These are phyloP conservation scores for Suillus paluster DNA, from an alignment of 768 basidiomycete species.

Conservation along the genomic window DNA sequence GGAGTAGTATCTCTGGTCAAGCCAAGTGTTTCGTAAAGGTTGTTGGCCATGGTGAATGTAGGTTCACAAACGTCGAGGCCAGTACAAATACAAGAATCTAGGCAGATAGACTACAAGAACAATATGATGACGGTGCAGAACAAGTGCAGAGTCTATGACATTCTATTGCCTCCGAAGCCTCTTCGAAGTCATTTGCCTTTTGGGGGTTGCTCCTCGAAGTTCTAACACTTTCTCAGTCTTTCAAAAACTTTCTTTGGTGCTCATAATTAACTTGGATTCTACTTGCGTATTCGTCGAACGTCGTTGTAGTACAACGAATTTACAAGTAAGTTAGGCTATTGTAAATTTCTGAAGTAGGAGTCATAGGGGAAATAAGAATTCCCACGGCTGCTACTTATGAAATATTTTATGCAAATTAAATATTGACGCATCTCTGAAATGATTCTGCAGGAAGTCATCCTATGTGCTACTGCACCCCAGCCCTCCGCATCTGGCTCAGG, in stretches of 20 bases:
- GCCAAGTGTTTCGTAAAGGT: constrained; percentile 69
- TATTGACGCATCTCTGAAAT: constrained; percentile 36
- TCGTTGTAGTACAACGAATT: too few species aligned
- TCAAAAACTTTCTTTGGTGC: too few species aligned
- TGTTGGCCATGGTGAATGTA: constrained; percentile 47
- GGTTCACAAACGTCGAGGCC: not conserved
- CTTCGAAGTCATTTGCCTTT: not conserved
- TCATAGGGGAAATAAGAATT: not conserved
- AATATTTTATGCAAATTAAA: not conserved
- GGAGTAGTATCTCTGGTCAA: constrained; percentile 55
- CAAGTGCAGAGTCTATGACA: not conserved
- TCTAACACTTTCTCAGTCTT: too few species aligned
- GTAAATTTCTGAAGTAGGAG: too few species aligned
- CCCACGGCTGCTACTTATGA: not conserved
- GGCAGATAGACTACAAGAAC: not conserved
- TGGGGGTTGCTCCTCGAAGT: too few species aligned
- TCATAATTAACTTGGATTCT: too few species aligned
- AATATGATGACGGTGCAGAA: not conserved
- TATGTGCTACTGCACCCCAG: constrained; percentile 62
- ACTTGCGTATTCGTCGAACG: too few species aligned
- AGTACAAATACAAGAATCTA: not conserved
- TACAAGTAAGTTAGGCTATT: too few species aligned
- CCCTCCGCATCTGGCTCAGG: constrained; percentile 50
- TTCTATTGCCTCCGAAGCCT: constrained; percentile 5
- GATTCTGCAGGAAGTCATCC: constrained; percentile 69